Evolutionary conservation across 768 basidiomycete species (phyloP).

Genomic region (Pholiota molesta): DNA sequence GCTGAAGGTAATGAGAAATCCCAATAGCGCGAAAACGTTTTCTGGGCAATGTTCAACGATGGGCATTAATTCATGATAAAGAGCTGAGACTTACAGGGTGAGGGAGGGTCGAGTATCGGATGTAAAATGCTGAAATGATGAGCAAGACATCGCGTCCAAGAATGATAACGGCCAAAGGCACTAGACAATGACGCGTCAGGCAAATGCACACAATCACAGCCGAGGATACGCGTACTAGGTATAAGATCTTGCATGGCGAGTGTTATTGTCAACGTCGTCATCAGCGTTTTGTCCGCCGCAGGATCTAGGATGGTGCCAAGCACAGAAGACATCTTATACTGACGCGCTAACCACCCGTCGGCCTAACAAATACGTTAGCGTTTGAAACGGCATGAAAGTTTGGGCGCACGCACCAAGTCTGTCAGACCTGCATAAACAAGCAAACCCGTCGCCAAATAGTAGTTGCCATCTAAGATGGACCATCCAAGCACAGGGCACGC

Average conservation of each 20-base stretch:
- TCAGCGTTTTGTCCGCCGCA: slow-evolving; percentile 92
- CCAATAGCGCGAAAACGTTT: slow-evolving; percentile 94
- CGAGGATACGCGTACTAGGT: slow-evolving; percentile 60
- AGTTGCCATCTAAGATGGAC: slow-evolving; percentile 83
- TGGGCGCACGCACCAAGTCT: slow-evolving; percentile 68
- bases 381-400: not conserved
- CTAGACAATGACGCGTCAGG: slow-evolving; percentile 41
- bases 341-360: slow-evolving; percentile 89
- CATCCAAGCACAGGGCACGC: slow-evolving; percentile 94
- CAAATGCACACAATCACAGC: not conserved
- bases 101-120: slow-evolving; percentile 89
- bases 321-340: slow-evolving; percentile 87
- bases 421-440: slow-evolving; percentile 92
- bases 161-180: slow-evolving; percentile 83
- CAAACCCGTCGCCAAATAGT: slow-evolving; percentile 76
- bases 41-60: slow-evolving; percentile 43
- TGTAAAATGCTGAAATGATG: slow-evolving; percentile 88
- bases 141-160: slow-evolving; percentile 88
- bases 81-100: slow-evolving; percentile 63
- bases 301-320: slow-evolving; percentile 96
- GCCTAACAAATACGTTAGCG: slow-evolving; percentile 48
- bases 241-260: slow-evolving; percentile 83
- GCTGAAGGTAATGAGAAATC: slow-evolving; percentile 95
- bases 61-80: not conserved
- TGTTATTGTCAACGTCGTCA: slow-evolving; percentile 92